phyloP scores from a whole-genome alignment of 2,329 filamentous ascomycete species.

The Mycosphaerella sp. region DNA sequence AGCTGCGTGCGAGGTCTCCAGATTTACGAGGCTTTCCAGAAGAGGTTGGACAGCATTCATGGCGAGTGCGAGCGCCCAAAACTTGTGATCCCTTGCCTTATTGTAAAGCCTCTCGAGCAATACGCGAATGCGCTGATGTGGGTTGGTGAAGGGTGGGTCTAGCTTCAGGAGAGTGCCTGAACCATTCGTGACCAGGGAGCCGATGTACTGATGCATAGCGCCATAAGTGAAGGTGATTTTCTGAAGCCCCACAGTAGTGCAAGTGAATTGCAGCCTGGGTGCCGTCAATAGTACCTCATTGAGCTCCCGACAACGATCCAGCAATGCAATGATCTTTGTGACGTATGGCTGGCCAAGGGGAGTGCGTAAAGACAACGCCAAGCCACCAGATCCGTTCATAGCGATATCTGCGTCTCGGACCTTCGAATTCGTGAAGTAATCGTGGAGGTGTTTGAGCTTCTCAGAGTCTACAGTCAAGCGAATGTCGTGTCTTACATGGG shows the following conservation, averaged over 20 bases:
- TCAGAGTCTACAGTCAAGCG: slow-evolving; percentile 34
- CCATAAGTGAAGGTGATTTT: slow-evolving; percentile 65
- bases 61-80: background rate
- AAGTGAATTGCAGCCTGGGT: slow-evolving; percentile 50
- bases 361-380: slow-evolving; percentile 55
- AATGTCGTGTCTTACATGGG: slow-evolving; percentile 36
- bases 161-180: slow-evolving; percentile 51
- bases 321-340: slow-evolving; percentile 51
- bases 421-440: slow-evolving; percentile 38
- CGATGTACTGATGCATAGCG: slow-evolving; percentile 20
- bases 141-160: slow-evolving; percentile 38
- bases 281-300: slow-evolving; percentile 64
- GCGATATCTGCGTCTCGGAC: slow-evolving; percentile 52
- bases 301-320: slow-evolving; percentile 63
- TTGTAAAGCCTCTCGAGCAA: slow-evolving; percentile 40
- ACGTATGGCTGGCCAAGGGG: slow-evolving; percentile 55
- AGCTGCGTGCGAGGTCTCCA: slow-evolving; percentile 43
- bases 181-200: slow-evolving; percentile 20
- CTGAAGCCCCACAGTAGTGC: slow-evolving; percentile 55
- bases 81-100: slow-evolving; percentile 46
- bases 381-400: slow-evolving; percentile 57
- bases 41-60: slow-evolving; percentile 52
- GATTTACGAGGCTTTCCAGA: slow-evolving; percentile 53
- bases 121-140: slow-evolving; percentile 26
- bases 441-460: slow-evolving; percentile 35